Base-by-base conservation (phyloP, 2,329 filamentous ascomycete species). In the Alternaria burnsii region DNA sequence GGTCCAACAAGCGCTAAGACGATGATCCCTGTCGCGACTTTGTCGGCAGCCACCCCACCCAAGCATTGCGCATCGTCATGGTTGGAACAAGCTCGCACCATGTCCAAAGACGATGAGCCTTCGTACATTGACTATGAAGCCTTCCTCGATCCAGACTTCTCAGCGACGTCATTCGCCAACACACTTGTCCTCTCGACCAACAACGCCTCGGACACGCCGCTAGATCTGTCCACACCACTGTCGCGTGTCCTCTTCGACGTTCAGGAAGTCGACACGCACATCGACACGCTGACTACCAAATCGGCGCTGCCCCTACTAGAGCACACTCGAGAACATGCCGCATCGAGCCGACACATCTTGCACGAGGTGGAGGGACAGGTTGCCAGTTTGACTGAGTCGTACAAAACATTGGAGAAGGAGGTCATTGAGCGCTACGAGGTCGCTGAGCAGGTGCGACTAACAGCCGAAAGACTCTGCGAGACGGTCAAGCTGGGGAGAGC, bases 111-210 rank as follows among this genome's bases (percentile, higher is more conserved):
- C 24, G 74, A 74, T 44, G 89, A 90, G 59, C 86, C 89, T 41
- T 95, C 92, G 9, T 99, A 99, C 81, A 94, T 99, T 75, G 94
- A 98, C 86, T 97, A 97, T 81, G 93, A 97, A 77, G 87, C 92
- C 65, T 97, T 99, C 73, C 87, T 97, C 66, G 87, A 90, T 50
- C 91, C 93, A 11, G 83, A 86, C 63, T 99, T 99, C 82, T 91
- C 89, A 22, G 87, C 94, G 6, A 84, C 91, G 20, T 81, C 86
- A 16, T 97, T 98, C 75, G 94, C 95, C 71, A 97, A 98, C 78
- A 87, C 88, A 26, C 88, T 99, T 60, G 91, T 98, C 50, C 88
- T 94, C 58, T 86, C 89, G 40, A 98, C 94, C 56, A 98, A 98
- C 83, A 97, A 97, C 81, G 86, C 93, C 59, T 92, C 90, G 68